These are phyloP conservation scores for Colletotrichum gigasporum DNA, from an alignment of 2,329 filamentous ascomycete genomes.

Conservation along the genomic window DNA sequence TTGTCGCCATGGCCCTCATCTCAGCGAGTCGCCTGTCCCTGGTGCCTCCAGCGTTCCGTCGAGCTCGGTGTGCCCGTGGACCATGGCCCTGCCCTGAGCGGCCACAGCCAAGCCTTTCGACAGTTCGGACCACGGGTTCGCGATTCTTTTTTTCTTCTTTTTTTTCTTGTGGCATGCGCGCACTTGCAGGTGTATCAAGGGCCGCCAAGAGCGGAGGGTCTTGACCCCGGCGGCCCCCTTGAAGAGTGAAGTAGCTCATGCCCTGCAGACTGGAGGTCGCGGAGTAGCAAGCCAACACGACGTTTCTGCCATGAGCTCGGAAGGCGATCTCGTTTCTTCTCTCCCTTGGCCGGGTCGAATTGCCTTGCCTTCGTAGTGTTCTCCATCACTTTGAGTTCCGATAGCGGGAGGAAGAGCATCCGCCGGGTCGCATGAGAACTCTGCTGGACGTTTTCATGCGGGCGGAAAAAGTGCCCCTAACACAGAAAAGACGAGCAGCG, in stretches of 20 bases:
- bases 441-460: conserved; percentile 25
- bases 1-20: conserved; percentile 3
- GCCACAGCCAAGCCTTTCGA: conserved; percentile 2
- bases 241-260: not conserved
- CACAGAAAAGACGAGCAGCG: conserved; percentile 16
- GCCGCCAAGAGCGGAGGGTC: conserved; percentile 16
- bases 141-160: conserved; percentile 9
- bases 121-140: conserved; percentile 25
- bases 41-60: not conserved
- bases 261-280: conserved; percentile 16
- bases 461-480: conserved; percentile 15
- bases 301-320: conserved; percentile 10
- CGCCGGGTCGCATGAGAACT: conserved; percentile 20
- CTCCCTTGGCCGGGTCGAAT: not conserved
- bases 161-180: conserved; percentile 1
- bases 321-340: not conserved
- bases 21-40: not conserved
- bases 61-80: conserved; percentile 7
- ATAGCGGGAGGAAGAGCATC: conserved; percentile 19
- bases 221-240: conserved; percentile 3
- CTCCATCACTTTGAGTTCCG: conserved; percentile 24
- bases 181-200: conserved; percentile 4
- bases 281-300: conserved; percentile 9
- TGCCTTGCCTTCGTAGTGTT: not conserved
- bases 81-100: conserved; percentile 4